phyloP scores from a whole-genome alignment of 1,284 basidiomycete genomes.

The Melampsora americana region DNA sequence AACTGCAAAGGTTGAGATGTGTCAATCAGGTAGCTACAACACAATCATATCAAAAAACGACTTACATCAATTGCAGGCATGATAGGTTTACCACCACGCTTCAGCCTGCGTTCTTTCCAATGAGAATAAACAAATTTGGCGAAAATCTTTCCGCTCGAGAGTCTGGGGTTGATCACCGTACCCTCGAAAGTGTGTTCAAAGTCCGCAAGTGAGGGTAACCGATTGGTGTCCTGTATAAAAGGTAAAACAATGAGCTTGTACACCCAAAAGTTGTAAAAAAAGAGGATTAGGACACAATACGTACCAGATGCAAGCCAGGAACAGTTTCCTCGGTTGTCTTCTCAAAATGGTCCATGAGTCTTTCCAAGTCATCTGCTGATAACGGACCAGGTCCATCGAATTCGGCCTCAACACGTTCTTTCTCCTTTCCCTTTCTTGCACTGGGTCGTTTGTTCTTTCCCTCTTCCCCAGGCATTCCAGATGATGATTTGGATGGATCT shows the following conservation, averaged over 20 bases:
- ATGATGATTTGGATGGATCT: slow-evolving; percentile 65
- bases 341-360: slow-evolving; percentile 92
- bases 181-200: slow-evolving; percentile 61
- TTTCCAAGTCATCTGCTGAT: slow-evolving; percentile 85
- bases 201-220: slow-evolving; percentile 71
- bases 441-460: slow-evolving; percentile 64
- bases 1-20: slow-evolving; percentile 59
- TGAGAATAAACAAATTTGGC: slow-evolving; percentile 71
- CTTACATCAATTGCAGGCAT: slow-evolving; percentile 75
- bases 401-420: slow-evolving; percentile 58
- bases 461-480: slow-evolving; percentile 60
- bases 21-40: slow-evolving; percentile 50
- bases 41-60: slow-evolving; percentile 42
- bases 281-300: slow-evolving; percentile 51
- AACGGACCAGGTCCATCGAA: slow-evolving; percentile 59
- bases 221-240: slow-evolving; percentile 55
- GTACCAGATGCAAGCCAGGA: slow-evolving; percentile 83
- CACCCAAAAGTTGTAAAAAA: slow-evolving; percentile 15
- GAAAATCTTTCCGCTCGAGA: slow-evolving; percentile 54
- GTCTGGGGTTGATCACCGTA: slow-evolving; percentile 24
- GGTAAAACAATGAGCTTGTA: slow-evolving; percentile 55
- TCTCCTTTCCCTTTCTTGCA: slow-evolving; percentile 58
- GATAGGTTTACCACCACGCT: slow-evolving; percentile 71
- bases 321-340: slow-evolving; percentile 81
- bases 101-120: slow-evolving; percentile 73